These are phyloP conservation scores for Syzygium aqueum DNA, from an alignment of 345 rosid species.

Conservation along the genomic window DNA sequence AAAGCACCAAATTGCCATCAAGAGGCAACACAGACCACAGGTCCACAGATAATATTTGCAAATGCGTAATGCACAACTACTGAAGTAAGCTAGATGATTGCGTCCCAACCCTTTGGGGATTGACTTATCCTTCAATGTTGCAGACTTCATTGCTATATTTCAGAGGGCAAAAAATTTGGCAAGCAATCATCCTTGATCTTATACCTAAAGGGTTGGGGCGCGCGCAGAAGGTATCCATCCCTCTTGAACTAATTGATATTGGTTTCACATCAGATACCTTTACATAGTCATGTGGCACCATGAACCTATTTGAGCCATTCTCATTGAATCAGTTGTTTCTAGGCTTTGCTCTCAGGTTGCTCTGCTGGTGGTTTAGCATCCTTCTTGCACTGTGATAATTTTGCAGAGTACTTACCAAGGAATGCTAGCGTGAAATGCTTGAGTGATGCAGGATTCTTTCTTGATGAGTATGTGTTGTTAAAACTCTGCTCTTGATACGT, in stretches of 20 bases:
- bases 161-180: slow-evolving; percentile 89
- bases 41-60: background rate
- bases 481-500: background rate
- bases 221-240: slow-evolving; percentile 49
- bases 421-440: slow-evolving; percentile 74
- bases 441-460: slow-evolving; percentile 94
- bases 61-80: background rate
- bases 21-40: background rate
- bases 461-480: slow-evolving; percentile 53
- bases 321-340: background rate
- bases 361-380: slow-evolving; percentile 94
- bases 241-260: background rate
- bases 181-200: slow-evolving; percentile 78
- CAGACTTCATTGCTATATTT: slow-evolving; percentile 85
- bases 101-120: background rate
- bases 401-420: slow-evolving; percentile 46
- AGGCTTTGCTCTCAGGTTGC: slow-evolving; percentile 98
- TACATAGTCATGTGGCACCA: background rate
- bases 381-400: slow-evolving; percentile 69
- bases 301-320: background rate
- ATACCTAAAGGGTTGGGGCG: slow-evolving; percentile 66
- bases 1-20: background rate
- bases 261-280: background rate
- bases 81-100: background rate
- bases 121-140: slow-evolving; percentile 2